phyloP scores from a whole-genome alignment of 305 asterid species.

The Fraxinus paxiana region DNA sequence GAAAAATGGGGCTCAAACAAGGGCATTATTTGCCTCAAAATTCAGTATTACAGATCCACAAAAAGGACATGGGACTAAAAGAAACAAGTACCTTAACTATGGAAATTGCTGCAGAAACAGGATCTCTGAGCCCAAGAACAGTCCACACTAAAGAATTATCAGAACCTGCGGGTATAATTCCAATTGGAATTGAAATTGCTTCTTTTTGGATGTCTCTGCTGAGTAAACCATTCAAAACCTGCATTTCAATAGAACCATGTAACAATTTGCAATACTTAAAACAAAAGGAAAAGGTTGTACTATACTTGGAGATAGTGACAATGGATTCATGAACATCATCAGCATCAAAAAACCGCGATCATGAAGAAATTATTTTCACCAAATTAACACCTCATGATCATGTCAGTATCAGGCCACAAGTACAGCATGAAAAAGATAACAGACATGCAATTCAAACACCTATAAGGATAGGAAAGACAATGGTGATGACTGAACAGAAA shows the following conservation, averaged over 20 bases:
- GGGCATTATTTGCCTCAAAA: background rate
- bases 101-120: slow-evolving; percentile 86
- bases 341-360: background rate
- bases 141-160: slow-evolving; percentile 97
- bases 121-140: slow-evolving; percentile 94
- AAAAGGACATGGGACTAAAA: background rate
- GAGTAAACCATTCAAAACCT: slow-evolving; percentile 95
- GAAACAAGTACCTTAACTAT: slow-evolving; percentile 66
- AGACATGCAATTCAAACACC: background rate
- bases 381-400: background rate
- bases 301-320: background rate
- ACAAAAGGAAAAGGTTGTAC: background rate
- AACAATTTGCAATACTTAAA: background rate
- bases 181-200: slow-evolving; percentile 90
- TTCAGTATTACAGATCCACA: background rate
- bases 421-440: background rate
- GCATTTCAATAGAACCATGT: slow-evolving; percentile 24
- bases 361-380: background rate
- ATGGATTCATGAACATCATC: background rate
- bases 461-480: background rate
- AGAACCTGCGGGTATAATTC: slow-evolving; percentile 96
- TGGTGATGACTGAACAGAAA: background rate
- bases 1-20: background rate
- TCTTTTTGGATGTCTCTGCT: slow-evolving; percentile 90
- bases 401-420: background rate